These are phyloP conservation scores for Cydonia oblonga DNA, from an alignment of 331 rosid species.

Conservation along the genomic window DNA sequence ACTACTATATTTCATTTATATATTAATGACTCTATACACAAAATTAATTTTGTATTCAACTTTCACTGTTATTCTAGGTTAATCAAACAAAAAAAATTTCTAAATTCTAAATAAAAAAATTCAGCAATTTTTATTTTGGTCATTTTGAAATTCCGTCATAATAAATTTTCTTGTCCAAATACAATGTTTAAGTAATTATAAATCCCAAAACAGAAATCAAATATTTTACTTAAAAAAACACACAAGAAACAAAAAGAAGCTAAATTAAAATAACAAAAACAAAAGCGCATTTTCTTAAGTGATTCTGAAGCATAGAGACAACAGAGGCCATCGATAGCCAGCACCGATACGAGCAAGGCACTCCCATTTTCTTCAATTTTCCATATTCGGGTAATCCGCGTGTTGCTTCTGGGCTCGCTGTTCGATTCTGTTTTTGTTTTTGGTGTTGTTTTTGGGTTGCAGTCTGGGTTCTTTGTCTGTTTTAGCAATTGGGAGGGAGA, in stretches of 20 bases:
- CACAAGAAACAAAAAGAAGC: not conserved
- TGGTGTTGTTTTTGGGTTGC: not conserved
- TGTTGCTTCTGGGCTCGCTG: conserved; percentile 24
- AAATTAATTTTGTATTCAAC: too few relatives aligned
- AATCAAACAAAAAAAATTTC: too few relatives aligned
- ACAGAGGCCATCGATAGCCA: conserved; percentile 22
- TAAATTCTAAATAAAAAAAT: too few relatives aligned
- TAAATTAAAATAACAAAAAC: not conserved
- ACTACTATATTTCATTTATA: too few relatives aligned
- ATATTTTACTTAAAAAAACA: not conserved
- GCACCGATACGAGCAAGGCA: conserved; percentile 26
- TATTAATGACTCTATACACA: too few relatives aligned
- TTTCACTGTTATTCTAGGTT: too few relatives aligned
- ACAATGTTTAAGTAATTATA: not conserved
- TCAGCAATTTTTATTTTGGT: too few relatives aligned
- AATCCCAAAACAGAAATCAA: conserved; percentile 2
- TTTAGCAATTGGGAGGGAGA: not conserved
- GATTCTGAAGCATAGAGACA: conserved; percentile 30
- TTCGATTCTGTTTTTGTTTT: conserved; percentile 13
- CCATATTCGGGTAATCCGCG: conserved; percentile 22
- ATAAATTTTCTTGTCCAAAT: too few relatives aligned
- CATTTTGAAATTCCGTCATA: too few relatives aligned
- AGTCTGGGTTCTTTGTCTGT: not conserved
- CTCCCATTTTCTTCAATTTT: conserved; percentile 28
- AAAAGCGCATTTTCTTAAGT: conserved; percentile 3